These are phyloP conservation scores for Datisca glomerata DNA, from an alignment of 306 rosid genomes.

Conservation along the genomic window DNA sequence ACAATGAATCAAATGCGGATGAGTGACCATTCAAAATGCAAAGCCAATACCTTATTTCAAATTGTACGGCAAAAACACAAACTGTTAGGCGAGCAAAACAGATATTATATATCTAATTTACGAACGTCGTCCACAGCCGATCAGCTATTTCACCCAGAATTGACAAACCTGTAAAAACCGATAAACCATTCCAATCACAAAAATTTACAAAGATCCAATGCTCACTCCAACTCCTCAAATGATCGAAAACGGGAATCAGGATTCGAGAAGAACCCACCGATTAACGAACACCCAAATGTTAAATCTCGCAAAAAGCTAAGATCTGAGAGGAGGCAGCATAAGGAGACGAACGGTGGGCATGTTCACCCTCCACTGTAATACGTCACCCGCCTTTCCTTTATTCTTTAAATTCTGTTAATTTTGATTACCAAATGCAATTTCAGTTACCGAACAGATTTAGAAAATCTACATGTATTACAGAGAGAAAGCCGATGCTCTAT, in stretches of 20 bases:
- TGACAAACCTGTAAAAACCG: conserved; percentile 37
- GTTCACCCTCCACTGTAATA: conserved; percentile 43
- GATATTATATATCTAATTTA: conserved; percentile 43
- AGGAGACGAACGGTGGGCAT: conserved; percentile 58
- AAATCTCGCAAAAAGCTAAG: conserved; percentile 11
- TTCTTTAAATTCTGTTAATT: conserved; percentile 45
- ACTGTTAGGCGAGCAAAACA: conserved; percentile 30
- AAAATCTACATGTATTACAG: conserved; percentile 20
- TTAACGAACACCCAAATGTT: conserved; percentile 9
- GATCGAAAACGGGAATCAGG: conserved; percentile 47
- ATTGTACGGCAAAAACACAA: conserved; percentile 28
- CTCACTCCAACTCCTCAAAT: conserved; percentile 20
- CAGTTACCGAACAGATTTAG: conserved; percentile 52
- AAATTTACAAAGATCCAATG: conserved; percentile 47
- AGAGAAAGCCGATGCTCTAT: conserved; percentile 18
- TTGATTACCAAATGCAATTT: conserved; percentile 66
- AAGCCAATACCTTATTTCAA: conserved; percentile 30
- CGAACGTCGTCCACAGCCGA: conserved; percentile 59
- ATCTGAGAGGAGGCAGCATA: conserved; percentile 69
- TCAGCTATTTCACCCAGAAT: conserved; percentile 41
- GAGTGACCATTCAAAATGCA: conserved; percentile 10
- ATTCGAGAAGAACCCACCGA: conserved; percentile 20
- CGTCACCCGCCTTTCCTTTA: conserved; percentile 31
- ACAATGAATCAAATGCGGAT: conserved; percentile 25
- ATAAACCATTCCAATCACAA: conserved; percentile 17